phyloP scores from a whole-genome alignment of 2,329 filamentous ascomycete species.

The Elsinoe australis region DNA sequence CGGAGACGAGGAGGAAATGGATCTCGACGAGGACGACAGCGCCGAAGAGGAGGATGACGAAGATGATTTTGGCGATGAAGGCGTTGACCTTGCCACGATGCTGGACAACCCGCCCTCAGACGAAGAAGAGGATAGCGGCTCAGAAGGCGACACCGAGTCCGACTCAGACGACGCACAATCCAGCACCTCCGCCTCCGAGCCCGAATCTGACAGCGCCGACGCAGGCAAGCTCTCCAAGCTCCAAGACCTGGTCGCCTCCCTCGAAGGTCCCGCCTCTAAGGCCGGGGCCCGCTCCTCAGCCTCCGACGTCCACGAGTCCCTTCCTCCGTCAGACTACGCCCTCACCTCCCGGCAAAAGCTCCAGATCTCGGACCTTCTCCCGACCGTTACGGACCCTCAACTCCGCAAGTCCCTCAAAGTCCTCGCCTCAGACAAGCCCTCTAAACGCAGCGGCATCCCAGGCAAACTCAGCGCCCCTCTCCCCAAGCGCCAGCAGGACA shows the following conservation, averaged over 20 bases:
- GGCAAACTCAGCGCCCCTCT: slow-evolving; percentile 76
- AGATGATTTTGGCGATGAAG: slow-evolving; percentile 56
- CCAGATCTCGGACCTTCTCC: slow-evolving; percentile 65
- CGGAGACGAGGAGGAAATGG: slow-evolving; percentile 34
- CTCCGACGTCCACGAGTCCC: slow-evolving; percentile 51
- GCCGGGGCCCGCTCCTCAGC: too few relatives aligned
- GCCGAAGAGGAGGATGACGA: slow-evolving; percentile 53
- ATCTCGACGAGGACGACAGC: slow-evolving; percentile 43
- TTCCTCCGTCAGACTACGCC: slow-evolving; percentile 53
- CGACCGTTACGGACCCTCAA: slow-evolving; percentile 62
- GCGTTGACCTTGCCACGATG: slow-evolving; percentile 55
- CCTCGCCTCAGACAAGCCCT: slow-evolving; percentile 56
- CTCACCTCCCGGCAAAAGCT: slow-evolving; percentile 52
- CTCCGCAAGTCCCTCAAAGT: slow-evolving; percentile 75
- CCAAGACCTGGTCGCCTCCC: slow-evolving; percentile 61
- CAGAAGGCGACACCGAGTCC: slow-evolving; percentile 31
- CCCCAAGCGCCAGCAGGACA: slow-evolving; percentile 77
- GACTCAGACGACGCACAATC: slow-evolving; percentile 53
- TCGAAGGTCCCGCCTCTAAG: slow-evolving; percentile 40
- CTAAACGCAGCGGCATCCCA: slow-evolving; percentile 45
- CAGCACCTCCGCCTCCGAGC: slow-evolving; percentile 41
- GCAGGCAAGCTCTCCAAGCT: slow-evolving; percentile 54
- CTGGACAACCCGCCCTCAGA: slow-evolving; percentile 49
- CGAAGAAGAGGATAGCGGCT: slow-evolving; percentile 29
- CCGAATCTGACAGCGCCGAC: slow-evolving; percentile 41